These are phyloP conservation scores for Phytophthora quininea DNA, from an alignment of 352 stramenopile genomes.

Conservation along the genomic window DNA sequence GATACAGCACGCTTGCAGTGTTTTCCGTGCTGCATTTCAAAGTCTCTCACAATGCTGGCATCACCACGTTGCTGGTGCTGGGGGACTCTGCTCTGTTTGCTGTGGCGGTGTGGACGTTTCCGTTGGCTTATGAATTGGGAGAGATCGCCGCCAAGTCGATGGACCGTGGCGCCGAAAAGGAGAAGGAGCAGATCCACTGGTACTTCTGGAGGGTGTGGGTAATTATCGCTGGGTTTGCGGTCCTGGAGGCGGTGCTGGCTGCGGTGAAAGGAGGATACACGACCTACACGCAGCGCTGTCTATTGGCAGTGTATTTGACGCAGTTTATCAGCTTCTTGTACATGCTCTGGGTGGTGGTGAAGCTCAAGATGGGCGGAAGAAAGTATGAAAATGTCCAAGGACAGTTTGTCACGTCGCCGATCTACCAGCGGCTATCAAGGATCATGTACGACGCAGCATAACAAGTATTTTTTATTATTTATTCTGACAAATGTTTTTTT, in stretches of 20 bases:
- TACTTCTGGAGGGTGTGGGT: slow-evolving; percentile 40
- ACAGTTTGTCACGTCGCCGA: slow-evolving; percentile 61
- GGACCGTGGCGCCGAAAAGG: slow-evolving; percentile 53
- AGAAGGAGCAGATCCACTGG: slow-evolving; percentile 41
- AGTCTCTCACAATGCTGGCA: slow-evolving; percentile 31
- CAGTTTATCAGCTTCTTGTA: slow-evolving; percentile 56
- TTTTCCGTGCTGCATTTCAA: slow-evolving; percentile 50
- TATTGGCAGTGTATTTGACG: slow-evolving; percentile 47
- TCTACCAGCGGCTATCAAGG: slow-evolving; percentile 67
- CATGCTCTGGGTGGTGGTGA: slow-evolving; percentile 46
- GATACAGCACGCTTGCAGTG: slow-evolving; percentile 42
- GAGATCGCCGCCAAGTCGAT: slow-evolving; percentile 52
- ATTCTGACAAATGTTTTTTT: background rate
- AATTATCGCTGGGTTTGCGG: slow-evolving; percentile 34
- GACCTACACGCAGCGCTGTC: slow-evolving; percentile 41
- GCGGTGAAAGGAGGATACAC: slow-evolving; percentile 49
- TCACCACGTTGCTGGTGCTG: slow-evolving; percentile 38
- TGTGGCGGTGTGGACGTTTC: slow-evolving; percentile 55
- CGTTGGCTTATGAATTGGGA: slow-evolving; percentile 46
- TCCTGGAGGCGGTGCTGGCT: slow-evolving; percentile 37
- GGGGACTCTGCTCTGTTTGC: slow-evolving; percentile 46
- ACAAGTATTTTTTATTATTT: slow-evolving; percentile 4
- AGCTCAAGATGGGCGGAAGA: slow-evolving; percentile 54
- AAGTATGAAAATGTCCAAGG: slow-evolving; percentile 73
- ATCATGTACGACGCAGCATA: slow-evolving; percentile 50